Evolutionary conservation across 2,329 filamentous ascomycete genomes (phyloP).

Genomic region (Ascochyta fabae): DNA sequence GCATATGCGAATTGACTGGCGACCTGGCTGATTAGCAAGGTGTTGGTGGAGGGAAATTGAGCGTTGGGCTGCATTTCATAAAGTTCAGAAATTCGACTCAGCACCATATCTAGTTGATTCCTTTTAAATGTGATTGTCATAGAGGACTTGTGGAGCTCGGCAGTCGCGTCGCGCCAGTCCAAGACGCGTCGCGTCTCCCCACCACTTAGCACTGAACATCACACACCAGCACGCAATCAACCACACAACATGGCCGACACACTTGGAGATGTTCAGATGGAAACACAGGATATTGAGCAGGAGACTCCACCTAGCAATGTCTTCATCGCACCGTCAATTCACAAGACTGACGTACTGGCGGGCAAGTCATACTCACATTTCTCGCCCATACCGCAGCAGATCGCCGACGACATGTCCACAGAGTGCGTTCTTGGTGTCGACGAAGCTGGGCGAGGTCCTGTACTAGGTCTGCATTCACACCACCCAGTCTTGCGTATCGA

Average conservation of each 20-base stretch:
- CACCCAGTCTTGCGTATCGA: background rate
- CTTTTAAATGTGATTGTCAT: no score
- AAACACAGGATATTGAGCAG: conserved; percentile 43
- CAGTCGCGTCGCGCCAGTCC: conserved; percentile 40
- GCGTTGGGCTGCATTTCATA: conserved; percentile 3
- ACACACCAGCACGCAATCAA: background rate
- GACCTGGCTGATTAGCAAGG: conserved; percentile 13
- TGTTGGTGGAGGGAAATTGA: conserved; percentile 1
- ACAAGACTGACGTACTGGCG: conserved; percentile 46
- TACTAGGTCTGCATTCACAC: conserved; percentile 69
- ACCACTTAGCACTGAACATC: conserved; percentile 11
- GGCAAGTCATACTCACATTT: conserved; percentile 58
- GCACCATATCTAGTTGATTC: background rate
- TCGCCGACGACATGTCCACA: conserved; percentile 54
- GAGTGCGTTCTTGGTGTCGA: conserved; percentile 87
- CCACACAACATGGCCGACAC: conserved; percentile 34
- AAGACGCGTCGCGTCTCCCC: conserved; percentile 21
- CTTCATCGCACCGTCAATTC: conserved; percentile 58
- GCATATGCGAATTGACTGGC: conserved; percentile 3
- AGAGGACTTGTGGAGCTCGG: conserved; percentile 36
- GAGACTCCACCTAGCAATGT: conserved; percentile 47
- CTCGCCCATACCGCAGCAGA: conserved; percentile 51
- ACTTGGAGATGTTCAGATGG: conserved; percentile 42
- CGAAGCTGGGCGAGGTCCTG: conserved; percentile 90
- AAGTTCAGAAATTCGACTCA: conserved; percentile 1